A percentile compares a stretch with the other conserved stretches of the same genome.
Conservation (phyloP, 2,329 filamentous ascomycete species). For the Endoconidiophora polonica region DNA sequence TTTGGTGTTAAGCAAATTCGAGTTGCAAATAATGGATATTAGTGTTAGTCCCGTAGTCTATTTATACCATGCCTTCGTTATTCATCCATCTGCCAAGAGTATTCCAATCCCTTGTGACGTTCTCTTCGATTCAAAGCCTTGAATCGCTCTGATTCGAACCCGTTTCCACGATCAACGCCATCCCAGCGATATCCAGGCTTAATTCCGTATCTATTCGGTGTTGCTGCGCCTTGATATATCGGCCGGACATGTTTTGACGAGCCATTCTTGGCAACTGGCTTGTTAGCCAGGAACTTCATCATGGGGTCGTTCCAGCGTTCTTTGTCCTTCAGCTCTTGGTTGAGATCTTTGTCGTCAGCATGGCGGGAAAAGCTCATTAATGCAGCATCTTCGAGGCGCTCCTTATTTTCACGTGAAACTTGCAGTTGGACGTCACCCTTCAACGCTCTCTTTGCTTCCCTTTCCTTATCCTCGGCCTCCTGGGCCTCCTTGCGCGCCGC, state of each 20-base stretch:
- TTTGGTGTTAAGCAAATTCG: no score
- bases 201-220: conserved; percentile 89
- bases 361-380: conserved; percentile 64
- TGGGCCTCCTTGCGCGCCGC: conserved; percentile 51
- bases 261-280: conserved; percentile 22
- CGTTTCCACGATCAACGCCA: conserved; percentile 84
- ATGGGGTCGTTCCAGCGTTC: conserved; percentile 92
- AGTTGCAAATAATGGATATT: no score
- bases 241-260: conserved; percentile 32
- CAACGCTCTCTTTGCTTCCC: conserved; percentile 49
- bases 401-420: conserved; percentile 45
- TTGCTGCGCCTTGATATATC: conserved; percentile 60
- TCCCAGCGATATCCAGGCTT: conserved; percentile 89
- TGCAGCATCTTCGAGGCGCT: conserved; percentile 62
- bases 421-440: conserved; percentile 74
- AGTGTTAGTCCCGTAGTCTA: no score
- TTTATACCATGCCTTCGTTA: conserved; percentile 22
- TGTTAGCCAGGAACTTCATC: conserved; percentile 52
- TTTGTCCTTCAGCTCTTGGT: conserved; percentile 59
- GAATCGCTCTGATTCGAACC: conserved; percentile 88
- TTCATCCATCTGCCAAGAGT: conserved; percentile 94
- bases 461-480: conserved; percentile 58
- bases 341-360: conserved; percentile 75
- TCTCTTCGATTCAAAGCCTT: conserved; percentile 65
- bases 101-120: conserved; percentile 65